These are phyloP conservation scores for Favolaschia claudopus DNA, from an alignment of 768 basidiomycete genomes.

Conservation along the genomic window DNA sequence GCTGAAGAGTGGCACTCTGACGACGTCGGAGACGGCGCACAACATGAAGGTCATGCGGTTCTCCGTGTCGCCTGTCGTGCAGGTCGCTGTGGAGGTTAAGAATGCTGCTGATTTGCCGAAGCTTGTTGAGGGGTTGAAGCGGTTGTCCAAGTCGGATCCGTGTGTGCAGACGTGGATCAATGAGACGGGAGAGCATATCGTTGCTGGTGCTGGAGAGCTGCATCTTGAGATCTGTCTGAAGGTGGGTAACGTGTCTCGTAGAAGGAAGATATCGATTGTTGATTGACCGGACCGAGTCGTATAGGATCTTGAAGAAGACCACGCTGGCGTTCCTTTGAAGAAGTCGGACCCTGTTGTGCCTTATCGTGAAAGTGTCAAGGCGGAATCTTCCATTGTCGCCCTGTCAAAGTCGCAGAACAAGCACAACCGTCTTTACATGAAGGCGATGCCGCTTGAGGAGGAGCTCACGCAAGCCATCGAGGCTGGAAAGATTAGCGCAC, in stretches of 20 bases:
- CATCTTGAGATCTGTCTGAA: slow-evolving; percentile 99
- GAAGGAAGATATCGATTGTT: slow-evolving; percentile 3
- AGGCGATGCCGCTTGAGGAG: slow-evolving; percentile 92
- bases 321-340: slow-evolving; percentile 98
- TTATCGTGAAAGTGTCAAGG: slow-evolving; percentile 95
- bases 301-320: slow-evolving; percentile 98
- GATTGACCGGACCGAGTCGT: slow-evolving; percentile 1
- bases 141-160: slow-evolving; percentile 98
- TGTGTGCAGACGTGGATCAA: slow-evolving; percentile 95
- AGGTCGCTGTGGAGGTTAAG: slow-evolving; percentile 99
- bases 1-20: slow-evolving; percentile 98
- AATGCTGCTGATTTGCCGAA: slow-evolving; percentile 98
- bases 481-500: slow-evolving; percentile 78
- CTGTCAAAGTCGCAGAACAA: slow-evolving; percentile 99
- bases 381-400: slow-evolving; percentile 94
- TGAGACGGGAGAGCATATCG: slow-evolving; percentile 97
- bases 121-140: slow-evolving; percentile 99
- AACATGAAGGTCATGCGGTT: slow-evolving; percentile 99
- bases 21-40: slow-evolving; percentile 96
- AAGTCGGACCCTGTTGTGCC: slow-evolving; percentile 96
- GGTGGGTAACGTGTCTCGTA: slow-evolving; percentile 46
- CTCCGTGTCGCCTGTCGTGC: slow-evolving; percentile 99
- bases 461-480: slow-evolving; percentile 95
- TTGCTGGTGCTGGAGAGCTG: slow-evolving; percentile 98
- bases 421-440: slow-evolving; percentile 97